phyloP scores from a whole-genome alignment of 1,139 yeast genomes.

The Yamadazyma taylorii region DNA sequence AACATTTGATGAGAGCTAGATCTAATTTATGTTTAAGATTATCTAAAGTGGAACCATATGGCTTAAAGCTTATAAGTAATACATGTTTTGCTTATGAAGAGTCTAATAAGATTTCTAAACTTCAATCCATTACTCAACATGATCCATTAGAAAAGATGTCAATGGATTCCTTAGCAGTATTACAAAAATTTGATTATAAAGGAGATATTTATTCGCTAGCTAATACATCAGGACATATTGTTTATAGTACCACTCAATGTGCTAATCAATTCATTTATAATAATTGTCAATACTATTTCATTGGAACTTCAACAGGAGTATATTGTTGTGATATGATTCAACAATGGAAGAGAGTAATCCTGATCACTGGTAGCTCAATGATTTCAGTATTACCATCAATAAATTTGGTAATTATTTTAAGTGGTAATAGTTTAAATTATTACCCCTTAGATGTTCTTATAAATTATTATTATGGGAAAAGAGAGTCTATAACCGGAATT shows the following conservation, averaged over 20 bases:
- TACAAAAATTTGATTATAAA: slow-evolving; percentile 24
- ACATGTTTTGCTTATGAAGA: slow-evolving; percentile 66
- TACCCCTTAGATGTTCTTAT: slow-evolving; percentile 54
- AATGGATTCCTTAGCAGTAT: slow-evolving; percentile 22
- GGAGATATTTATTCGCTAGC: slow-evolving; percentile 29
- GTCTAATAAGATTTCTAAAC: slow-evolving; percentile 49
- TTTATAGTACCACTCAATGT: slow-evolving; percentile 28
- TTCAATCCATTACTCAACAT: slow-evolving; percentile 62
- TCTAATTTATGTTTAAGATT: slow-evolving; percentile 48
- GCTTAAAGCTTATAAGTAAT: slow-evolving; percentile 53
- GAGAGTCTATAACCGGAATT: slow-evolving; percentile 30
- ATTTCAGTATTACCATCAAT: slow-evolving; percentile 59
- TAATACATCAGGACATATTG: slow-evolving; percentile 26
- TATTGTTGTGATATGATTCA: slow-evolving; percentile 50
- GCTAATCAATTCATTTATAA: slow-evolving; percentile 27
- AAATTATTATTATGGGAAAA: slow-evolving; percentile 36
- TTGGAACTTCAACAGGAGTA: slow-evolving; percentile 41
- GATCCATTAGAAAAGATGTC: slow-evolving; percentile 61
- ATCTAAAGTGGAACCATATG: slow-evolving; percentile 54
- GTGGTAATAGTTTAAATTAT: slow-evolving; percentile 60
- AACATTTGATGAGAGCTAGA: slow-evolving; percentile 55
- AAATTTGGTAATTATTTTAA: slow-evolving; percentile 58
- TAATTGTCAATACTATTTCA: slow-evolving; percentile 27
- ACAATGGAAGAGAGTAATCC: slow-evolving; percentile 63
- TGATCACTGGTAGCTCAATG: slow-evolving; percentile 55